Evolutionary conservation across 805 yeast genomes (phyloP).

Genomic region (Cyberlindnera veronae): DNA sequence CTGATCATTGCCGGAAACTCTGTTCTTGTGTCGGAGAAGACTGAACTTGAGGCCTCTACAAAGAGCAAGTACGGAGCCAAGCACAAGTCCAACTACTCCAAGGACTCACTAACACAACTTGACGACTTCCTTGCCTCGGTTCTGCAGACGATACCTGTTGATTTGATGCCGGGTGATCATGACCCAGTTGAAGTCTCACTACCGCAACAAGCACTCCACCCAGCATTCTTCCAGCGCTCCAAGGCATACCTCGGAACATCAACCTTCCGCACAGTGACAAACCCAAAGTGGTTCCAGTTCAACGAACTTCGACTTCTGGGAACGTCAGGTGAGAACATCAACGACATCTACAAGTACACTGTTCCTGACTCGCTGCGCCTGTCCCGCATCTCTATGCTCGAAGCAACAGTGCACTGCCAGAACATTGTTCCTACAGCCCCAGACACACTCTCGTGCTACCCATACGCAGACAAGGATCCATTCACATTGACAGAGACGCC

Average conservation of each 20-base stretch:
- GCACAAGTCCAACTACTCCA: constrained; percentile 48
- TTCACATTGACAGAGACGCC: constrained; percentile 78
- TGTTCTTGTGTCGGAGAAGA: constrained; percentile 29
- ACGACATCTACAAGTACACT: constrained; percentile 70
- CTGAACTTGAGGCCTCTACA: constrained; percentile 21
- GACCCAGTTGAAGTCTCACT: constrained; percentile 84
- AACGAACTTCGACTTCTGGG: constrained; percentile 60
- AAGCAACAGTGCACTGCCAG: constrained; percentile 75
- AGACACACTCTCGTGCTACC: constrained; percentile 89
- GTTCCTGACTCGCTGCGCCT: constrained; percentile 35
- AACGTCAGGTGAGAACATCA: constrained; percentile 80
- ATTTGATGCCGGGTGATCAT: constrained; percentile 76
- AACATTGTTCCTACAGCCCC: constrained; percentile 93
- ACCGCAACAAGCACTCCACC: constrained; percentile 91
- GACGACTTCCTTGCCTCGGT: constrained; percentile 58
- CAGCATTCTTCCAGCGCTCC: constrained; percentile 56
- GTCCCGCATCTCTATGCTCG: constrained; percentile 52
- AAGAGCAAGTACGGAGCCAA: constrained; percentile 44
- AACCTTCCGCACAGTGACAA: constrained; percentile 47
- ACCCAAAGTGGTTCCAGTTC: constrained; percentile 71
- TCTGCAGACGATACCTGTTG: constrained; percentile 59
- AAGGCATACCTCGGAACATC: constrained; percentile 38
- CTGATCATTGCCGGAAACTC: constrained; percentile 76
- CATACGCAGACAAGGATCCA: constrained; percentile 75
- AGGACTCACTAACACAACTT: constrained; percentile 47